Percentiles rank a stretch among this genome's conserved stretches.
These are phyloP conservation scores for Eimeria maxima DNA, from an alignment of 169 alveolate genomes.

Conservation along the genomic window DNA sequence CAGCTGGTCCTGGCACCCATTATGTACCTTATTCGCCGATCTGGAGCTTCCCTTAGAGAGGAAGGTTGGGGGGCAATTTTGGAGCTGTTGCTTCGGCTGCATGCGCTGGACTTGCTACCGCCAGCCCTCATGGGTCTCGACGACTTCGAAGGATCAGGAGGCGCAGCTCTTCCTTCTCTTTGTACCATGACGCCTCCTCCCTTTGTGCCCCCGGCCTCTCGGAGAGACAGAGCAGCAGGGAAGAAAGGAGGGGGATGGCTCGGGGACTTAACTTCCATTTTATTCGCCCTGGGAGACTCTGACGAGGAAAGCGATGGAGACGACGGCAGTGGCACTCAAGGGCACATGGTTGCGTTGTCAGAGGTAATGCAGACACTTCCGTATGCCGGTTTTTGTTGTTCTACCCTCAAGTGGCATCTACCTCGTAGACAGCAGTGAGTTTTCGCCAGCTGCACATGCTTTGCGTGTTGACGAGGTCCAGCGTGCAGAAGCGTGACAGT, in stretches of 20 bases:
- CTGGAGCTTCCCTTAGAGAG: slow-evolving; percentile 65
- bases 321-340: slow-evolving; percentile 44
- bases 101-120: slow-evolving; percentile 81
- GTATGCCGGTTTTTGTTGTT: not conserved
- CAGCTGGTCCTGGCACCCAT: slow-evolving; percentile 74
- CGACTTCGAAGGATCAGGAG: slow-evolving; percentile 79
- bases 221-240: slow-evolving; percentile 49
- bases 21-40: slow-evolving; percentile 63
- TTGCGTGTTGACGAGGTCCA: not conserved
- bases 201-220: slow-evolving; percentile 75
- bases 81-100: slow-evolving; percentile 78
- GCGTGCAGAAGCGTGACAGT: not conserved
- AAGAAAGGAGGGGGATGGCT: slow-evolving; percentile 77
- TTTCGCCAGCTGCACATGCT: not conserved
- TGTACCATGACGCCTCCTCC: slow-evolving; percentile 74
- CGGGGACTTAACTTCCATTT: slow-evolving; percentile 77
- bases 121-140: slow-evolving; percentile 73
- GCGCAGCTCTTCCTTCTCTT: slow-evolving; percentile 79
- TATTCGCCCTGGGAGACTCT: slow-evolving; percentile 79
- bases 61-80: slow-evolving; percentile 84
- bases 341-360: slow-evolving; percentile 35
- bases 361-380: slow-evolving; percentile 16
- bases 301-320: slow-evolving; percentile 82
- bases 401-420: not conserved
- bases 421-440: not conserved